phyloP scores from a whole-genome alignment of 257 asterid genomes.

The Scutellaria barbata region DNA sequence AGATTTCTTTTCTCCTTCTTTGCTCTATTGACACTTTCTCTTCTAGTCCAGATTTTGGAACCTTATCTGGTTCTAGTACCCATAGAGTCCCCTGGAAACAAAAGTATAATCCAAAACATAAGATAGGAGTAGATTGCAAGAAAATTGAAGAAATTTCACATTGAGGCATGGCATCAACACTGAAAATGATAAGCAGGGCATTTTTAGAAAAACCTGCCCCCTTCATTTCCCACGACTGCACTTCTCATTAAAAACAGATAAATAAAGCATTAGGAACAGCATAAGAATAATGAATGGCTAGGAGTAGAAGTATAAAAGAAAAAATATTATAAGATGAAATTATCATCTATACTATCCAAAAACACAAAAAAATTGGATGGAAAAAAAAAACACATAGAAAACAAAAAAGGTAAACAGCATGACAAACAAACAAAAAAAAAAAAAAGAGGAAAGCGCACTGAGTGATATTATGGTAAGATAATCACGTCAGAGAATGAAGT shows the following conservation, averaged over 20 bases:
- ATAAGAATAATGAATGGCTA: conserved; percentile 1
- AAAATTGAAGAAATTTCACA: background rate
- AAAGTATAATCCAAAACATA: conserved; percentile 17
- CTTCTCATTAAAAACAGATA: conserved; percentile 14
- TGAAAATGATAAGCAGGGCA: conserved; percentile 25
- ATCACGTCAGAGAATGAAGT: conserved; percentile 10
- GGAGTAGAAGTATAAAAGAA: background rate
- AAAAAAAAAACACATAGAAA: background rate
- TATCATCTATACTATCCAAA: background rate
- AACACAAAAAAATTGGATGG: background rate
- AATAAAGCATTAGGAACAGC: background rate
- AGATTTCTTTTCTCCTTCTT: conserved; percentile 64
- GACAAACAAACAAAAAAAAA: background rate
- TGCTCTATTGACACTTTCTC: conserved; percentile 60
- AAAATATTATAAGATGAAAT: background rate
- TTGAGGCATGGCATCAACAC: conserved; percentile 15
- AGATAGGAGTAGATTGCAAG: conserved; percentile 15
- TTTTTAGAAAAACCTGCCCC: conserved; percentile 4
- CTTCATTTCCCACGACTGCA: background rate
- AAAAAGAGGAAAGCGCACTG: background rate
- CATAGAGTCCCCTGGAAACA: conserved; percentile 69
- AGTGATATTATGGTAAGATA: background rate
- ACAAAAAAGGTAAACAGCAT: background rate
- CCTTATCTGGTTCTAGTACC: conserved; percentile 79
- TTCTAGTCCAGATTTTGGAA: conserved; percentile 51